Evolutionary conservation across 371 early-diverging fungal genomes (phyloP), one percentile per base, ranked within the genome.

Genomic region (Apophysomyces trapeziformis): DNA sequence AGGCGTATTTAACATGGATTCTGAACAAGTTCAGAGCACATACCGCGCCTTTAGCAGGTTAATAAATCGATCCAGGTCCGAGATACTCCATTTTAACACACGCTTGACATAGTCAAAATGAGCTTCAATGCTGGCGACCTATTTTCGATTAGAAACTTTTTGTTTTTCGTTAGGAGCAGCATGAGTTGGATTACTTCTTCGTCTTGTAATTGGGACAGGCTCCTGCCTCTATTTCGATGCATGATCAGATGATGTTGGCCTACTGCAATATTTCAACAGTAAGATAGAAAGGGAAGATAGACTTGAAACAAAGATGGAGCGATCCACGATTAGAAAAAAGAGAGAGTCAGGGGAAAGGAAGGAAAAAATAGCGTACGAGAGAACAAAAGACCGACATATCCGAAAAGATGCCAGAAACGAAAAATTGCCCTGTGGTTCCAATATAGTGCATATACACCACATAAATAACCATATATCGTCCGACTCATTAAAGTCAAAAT

Each of bases 31-130:
- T 35, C 4, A 4, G 45, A 32, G 4, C 2, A 35, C 16, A 16
- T 77, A 82, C 83, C 83, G 76, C 38, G 73, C 70, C 50, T 67
- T 75, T 32, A 82, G 50, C 5, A 79, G 62, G 21, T n/a, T 54
- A 21, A 73, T 76, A 46, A 82, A 77, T 11, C 70, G 70, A 4
- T 82, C 80, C n/a, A 79, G 67, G 35, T 82, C 83, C 6, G 61
- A 36, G 21, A 82, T 78, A 39, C 69, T 79, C 79, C 79, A 79
- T 64, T 79, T 79, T 35, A 77, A 63, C 12, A 79, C 70, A 50
- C 71, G 69, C 45, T 76, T 79, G 7, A 79, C 70, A 69, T 73
- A 71, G 11, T 78, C 76, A 21, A 69, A 64, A 35, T 82, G 79
- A 39, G 78, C 60, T 44, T 77, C 76, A 56, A 82, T 78, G 61